These are phyloP conservation scores for Sordaria brevicollis DNA, from an alignment of 495 filamentous ascomycete genomes.

Conservation along the genomic window DNA sequence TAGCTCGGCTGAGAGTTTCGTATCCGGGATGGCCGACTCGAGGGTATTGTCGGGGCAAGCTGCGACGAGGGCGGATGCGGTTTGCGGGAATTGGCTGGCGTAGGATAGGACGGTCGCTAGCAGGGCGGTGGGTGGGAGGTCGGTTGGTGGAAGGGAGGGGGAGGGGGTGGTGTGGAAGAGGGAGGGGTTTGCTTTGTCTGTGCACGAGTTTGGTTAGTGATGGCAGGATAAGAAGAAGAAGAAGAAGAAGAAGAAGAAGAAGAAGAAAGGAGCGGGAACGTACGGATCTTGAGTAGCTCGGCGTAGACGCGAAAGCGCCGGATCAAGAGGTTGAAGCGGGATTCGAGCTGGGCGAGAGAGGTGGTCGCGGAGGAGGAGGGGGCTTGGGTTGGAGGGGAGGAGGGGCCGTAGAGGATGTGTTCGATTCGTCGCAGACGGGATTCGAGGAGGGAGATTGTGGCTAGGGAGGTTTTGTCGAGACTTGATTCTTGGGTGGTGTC, in stretches of 20 bases:
- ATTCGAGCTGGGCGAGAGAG: conserved; percentile 56
- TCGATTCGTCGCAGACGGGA: conserved; percentile 63
- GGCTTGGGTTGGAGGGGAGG: conserved; percentile 21
- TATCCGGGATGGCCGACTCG: conserved; percentile 67
- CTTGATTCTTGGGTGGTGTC: conserved; percentile 1
- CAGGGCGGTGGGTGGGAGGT: conserved; percentile 33
- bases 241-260: background rate
- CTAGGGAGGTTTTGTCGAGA: conserved; percentile 41
- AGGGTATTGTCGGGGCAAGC: conserved; percentile 30
- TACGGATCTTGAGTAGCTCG: conserved; percentile 41
- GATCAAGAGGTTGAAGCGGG: conserved; percentile 31
- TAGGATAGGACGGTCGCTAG: conserved; percentile 65
- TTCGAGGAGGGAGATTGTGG: conserved; percentile 68
- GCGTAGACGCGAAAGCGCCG: conserved; percentile 33
- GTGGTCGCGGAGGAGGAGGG: conserved; percentile 35
- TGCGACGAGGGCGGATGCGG: conserved; percentile 68
- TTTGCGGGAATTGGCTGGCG: conserved; percentile 62
- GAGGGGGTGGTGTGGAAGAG: conserved; percentile 27
- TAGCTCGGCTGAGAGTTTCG: conserved; percentile 54
- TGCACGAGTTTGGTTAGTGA: no score
- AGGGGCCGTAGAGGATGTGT: conserved; percentile 57
- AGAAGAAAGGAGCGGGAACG: background rate
- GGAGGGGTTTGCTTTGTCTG: conserved; percentile 36
- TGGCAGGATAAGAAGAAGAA: no score
- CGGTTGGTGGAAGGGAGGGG: conserved; percentile 25